A percentile compares a stretch with the other conserved stretches of the same genome.
Conservation (phyloP, 2,329 filamentous ascomycete species). For the Epichloe hybrida region DNA sequence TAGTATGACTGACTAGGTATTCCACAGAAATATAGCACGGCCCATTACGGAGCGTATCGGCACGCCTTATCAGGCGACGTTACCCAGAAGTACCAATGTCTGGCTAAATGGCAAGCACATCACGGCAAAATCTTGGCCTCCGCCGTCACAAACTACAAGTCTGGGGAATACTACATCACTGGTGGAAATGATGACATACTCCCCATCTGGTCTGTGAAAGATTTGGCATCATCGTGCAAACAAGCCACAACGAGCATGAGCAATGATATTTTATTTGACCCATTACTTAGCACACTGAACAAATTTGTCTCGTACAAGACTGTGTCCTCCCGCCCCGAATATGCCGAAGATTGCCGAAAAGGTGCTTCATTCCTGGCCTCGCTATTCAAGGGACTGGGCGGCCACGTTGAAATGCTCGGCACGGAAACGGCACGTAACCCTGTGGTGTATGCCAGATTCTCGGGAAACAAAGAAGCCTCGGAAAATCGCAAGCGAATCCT, state of each 20-base stretch:
- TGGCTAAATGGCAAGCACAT: constrained; percentile 71
- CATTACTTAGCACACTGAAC: constrained; percentile 57
- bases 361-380: constrained; percentile 83
- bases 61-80: constrained; percentile 35
- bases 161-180: constrained; percentile 77
- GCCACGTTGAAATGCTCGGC: constrained; percentile 78
- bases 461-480: constrained; percentile 54
- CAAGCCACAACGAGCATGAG: constrained; percentile 24
- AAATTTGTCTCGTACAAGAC: constrained; percentile 89
- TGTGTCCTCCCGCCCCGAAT: constrained; percentile 74
- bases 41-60: constrained; percentile 46
- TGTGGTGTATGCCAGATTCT: constrained; percentile 83
- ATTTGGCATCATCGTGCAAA: constrained; percentile 13
- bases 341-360: constrained; percentile 80
- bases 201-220: constrained; percentile 69
- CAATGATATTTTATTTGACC: constrained; percentile 45
- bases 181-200: constrained; percentile 87
- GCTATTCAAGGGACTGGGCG: constrained; percentile 84
- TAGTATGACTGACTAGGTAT: constrained; percentile 2
- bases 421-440: constrained; percentile 72
- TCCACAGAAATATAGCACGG: constrained; percentile 49
- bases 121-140: constrained; percentile 79
- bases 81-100: constrained; percentile 71
- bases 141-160: constrained; percentile 54
- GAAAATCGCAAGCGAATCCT: constrained; percentile 69